Base-by-base conservation (phyloP, 1,139 yeast species). In the Kurtzmaniella quercitrusa region DNA sequence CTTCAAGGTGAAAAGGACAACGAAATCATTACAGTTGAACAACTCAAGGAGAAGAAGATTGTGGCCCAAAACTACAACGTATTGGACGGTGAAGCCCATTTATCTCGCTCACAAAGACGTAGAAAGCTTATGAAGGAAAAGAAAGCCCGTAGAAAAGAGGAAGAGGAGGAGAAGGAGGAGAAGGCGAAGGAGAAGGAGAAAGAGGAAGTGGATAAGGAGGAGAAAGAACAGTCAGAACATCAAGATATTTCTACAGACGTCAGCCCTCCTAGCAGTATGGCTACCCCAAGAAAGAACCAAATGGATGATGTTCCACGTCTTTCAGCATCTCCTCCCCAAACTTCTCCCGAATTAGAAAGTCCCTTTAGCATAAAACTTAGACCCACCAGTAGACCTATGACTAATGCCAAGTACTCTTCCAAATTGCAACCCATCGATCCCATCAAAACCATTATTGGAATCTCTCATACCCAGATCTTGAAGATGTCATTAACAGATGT, bases 391-490 rank as follows among this genome's bases (percentile, higher is more conserved):
- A 57, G 58, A 16, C 52, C 60, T 12, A 60, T 60, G 42, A 48
- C 60, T 39, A 66, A 62, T 41, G 60, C 61, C 39, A 61, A 59
- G 42, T 63, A 59, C 43, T 49, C 64, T 2, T 70, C 65, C 45
- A 59, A 61, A 38, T 55, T 70, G 33, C 70, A 74, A 1, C 66
- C 59, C 43, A 58, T 69, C 25, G 59, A 51, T 34, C 70, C 75
- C 1, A 62, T 58, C 38, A 68, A 66, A 45, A 69, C 75, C 12
- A 70, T 72, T 34, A 64, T 70, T 48, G 77, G 77, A 1, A 58
- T 71, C 39, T 61, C 68, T 2, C 68, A 67, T 46, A 55, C 59
- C 41, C 76, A 71, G 46, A 66, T 71, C 21, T 56, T 65, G 44
- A 60, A 59, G 37, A 58, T 68, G 34, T 65, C 61, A 25, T 50